Base-by-base conservation (phyloP, 768 basidiomycete species). In the Pulveroboletus sp. region DNA sequence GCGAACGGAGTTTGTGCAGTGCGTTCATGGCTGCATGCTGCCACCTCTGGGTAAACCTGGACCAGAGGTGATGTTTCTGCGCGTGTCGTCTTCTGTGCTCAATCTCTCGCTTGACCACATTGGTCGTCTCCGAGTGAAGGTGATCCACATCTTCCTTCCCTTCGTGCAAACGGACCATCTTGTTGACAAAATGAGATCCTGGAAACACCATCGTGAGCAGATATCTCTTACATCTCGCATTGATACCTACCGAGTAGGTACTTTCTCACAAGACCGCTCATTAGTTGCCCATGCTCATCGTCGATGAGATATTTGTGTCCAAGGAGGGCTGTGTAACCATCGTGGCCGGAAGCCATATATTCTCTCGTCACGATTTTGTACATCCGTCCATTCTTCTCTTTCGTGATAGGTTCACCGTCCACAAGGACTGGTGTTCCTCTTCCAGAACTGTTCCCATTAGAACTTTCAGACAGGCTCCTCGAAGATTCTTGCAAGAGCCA, bases 311-410 rank as follows among this genome's bases (percentile, higher is more conserved):
- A 82, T 49, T 74, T 74, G 19, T 80, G 74, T 17, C 79, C 82
- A 54, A 80, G 81, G 27, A 95, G 72, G 2, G 84, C 75, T 0
- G 69, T 67, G 66, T 82, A 97, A 0, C 93, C 93, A 58, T 94
- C 92, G 55, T 91, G 88, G 0, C 89, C 90, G 53, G 81, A 71
- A 3, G 85, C 82, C 85, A 94, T 77, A 58, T 94, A 97, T 47
- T 91, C 79, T 58, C 91, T 73, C n/a, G 90, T 92, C 29, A 94
- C 84, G 25, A 97, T 76, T 40, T 75, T 84, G 67, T 93, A 94
- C 51, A 71, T 82, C 56, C 75, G 73, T 2, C 80, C 82, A 2
- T 71, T 74, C 38, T 69, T 70, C 37, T 74, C 70, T 50, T 76
- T 78, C 59, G 72, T 70, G 57, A 94, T 73, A 17, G 72, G 72